Base-by-base conservation (phyloP, 805 yeast species). In the Cyberlindnera sargentensis region DNA sequence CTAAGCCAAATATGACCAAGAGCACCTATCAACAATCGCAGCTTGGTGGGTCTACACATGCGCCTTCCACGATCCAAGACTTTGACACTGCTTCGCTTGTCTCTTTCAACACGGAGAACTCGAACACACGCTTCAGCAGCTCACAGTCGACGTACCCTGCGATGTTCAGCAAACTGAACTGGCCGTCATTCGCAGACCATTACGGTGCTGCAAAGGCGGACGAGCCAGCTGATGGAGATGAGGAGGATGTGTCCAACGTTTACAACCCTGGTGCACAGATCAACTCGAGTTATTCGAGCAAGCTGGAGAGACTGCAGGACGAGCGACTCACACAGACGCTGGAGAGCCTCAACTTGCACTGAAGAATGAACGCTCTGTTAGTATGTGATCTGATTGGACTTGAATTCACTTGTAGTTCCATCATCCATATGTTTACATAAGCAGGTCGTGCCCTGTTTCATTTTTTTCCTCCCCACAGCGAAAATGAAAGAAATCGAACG, bases 81-180 rank as follows among this genome's bases (percentile, higher is more conserved):
- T 66, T 55, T 47, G 73, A 70, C 42, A 60, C 71, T 2, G 64
- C 65, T 4, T 64, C 69, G 32, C 47, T 70, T 34, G 59, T 67
- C 5, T 65, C 75, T 0, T 70, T 62, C 46, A 65, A 46, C 30
- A 51, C 67, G 8, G 64, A 61, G 26, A 54, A 43, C 38, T 10
- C 24, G 23, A 10, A 24, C n/a, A n/a, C 31, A 6, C 35, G 34
- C 11, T 38, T 26, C 30, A 25, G 24, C 24, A 30, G 36, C 8
- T 9, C n/a, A 5, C 57, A 52, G 4, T 29, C 48, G 5, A 47
- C 45, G 6, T 47, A 44, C 15, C 54, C 56, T 4, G 46, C 56
- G 3, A 47, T 55, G 31, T 58, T 57, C 38, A 38, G 40, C 8
- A 44, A 42, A 23, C 42, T 44, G 23, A 35, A 48, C 34, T 58